Base-by-base conservation (phyloP, 176 grass and related monocot species). In the Alopecurus myosuroides region DNA sequence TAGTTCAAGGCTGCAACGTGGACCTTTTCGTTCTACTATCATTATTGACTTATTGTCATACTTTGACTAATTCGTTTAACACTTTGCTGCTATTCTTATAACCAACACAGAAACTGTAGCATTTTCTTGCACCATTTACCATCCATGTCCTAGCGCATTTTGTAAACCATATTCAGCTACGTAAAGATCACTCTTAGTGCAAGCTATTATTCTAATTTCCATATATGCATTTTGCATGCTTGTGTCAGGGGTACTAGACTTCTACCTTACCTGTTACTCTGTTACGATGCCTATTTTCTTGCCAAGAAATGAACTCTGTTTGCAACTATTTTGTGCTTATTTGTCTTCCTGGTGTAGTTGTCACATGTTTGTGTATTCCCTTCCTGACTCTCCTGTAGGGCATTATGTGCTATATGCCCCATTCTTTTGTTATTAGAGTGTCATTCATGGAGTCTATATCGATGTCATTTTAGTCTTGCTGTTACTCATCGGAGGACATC, bases 181-280 rank as follows among this genome's bases (percentile, higher is more conserved):
- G 36, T 26, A 45, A 72, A 69, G 4, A 15, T 8, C 35, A 18
- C 25, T 46, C 31, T 34, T 30, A 48, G 34, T 66, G 41, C 42
- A 80, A 65, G 25, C 25, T 72, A 71, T 72, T 72, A 37, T 44
- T 86, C 29, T 70, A 60, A 36, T 86, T 33, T 29, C 69, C 41
- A 35, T 55, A 3, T 57, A 57, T 52, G 30, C 35, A 78, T 42
- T 70, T 78, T 41, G 26, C 13, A 41, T 57, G 44, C 70, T 70
- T 45, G 29, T 39, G 61, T 70, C 1, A 60, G 65, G 30, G 34
- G 29, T 30, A 31, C 31, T 77, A 55, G 22, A 46, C 26, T 33
- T 30, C 62, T 64, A 33, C 22, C 31, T 51, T 23, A 11, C 74
- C 62, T 63, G 11, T 19, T 74, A 9, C 45, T 51, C 44, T 51